Base-by-base conservation (phyloP, 164 flowering plant genomes). In the Vitis rotundifolia region DNA sequence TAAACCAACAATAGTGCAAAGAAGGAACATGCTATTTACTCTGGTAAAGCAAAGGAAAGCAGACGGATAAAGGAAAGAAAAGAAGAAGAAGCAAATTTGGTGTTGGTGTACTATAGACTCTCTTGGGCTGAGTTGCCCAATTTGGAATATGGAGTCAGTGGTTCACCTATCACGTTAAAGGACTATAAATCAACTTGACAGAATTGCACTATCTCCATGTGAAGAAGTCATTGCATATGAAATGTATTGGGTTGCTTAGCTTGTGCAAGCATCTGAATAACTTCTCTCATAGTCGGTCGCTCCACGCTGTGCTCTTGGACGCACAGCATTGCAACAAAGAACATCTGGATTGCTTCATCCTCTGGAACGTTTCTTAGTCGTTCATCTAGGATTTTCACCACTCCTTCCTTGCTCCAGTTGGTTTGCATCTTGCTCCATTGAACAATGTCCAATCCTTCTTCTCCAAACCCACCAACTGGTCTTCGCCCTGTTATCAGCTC, bases 241-340 rank as follows among this genome's bases (percentile, higher is more conserved):
- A 76, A 76, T 54, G 78, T 73, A 16, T 66, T 58, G 1, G 81
- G 77, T 28, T 78, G 78, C 67, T 84, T 84, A 22, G 91, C 91
- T 57, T 86, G 86, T 54, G 82, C 79, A 16, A 90, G 87, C 85
- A 88, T 90, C 68, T 86, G 90, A 61, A 89, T 89, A 14, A 91
- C 91, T 68, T 91, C 93, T 57, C 97, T 80, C 97, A 89, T 91
- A 56, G 92, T 85, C 8, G 97, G 97, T 16, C 97, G 67, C 72
- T 86, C 92, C 28, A 85, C 85, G 47, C 85, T 78, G 0, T 79
- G 89, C 62, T 91, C 91, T 68, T 86, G 83, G 5, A 85, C 89
- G 59, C 92, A 88, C 2, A 91, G 64, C 88, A 88, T 82, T 13
- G 85, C 92, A 0, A 91, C 86, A 28, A 81, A 87, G 77, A 91